phyloP scores from a whole-genome alignment of 371 early-diverging fungal genomes.

The Rhizopus microsporus region DNA sequence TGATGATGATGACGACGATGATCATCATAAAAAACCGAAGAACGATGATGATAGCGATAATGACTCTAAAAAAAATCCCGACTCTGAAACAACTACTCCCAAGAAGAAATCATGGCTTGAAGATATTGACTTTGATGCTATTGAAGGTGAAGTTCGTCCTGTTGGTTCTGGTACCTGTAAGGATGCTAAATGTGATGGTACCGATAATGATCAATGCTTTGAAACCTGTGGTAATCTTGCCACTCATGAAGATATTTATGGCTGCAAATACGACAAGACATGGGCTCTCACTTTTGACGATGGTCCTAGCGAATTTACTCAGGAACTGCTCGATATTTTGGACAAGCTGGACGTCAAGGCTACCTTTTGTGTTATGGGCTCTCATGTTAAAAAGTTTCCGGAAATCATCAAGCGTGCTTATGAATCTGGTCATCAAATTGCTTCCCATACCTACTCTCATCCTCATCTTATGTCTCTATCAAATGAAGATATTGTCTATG shows the following conservation, averaged over 20 bases:
- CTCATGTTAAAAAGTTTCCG: constrained; percentile 29
- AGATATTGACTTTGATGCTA: constrained; percentile 46
- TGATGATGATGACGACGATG: constrained; percentile 3
- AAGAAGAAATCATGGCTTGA: constrained; percentile 39
- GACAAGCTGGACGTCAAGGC: constrained; percentile 48
- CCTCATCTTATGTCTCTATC: constrained; percentile 40
- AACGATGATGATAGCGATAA: neutral
- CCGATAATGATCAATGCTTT: constrained; percentile 42
- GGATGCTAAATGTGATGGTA: constrained; percentile 36
- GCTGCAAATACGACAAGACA: constrained; percentile 29
- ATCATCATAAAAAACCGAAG: neutral
- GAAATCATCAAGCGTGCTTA: constrained; percentile 43
- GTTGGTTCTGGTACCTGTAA: constrained; percentile 44
- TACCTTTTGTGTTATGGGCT: constrained; percentile 73
- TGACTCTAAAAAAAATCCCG: neutral
- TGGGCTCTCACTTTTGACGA: constrained; percentile 64
- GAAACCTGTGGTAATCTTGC: constrained; percentile 45
- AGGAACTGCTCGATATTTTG: constrained; percentile 51
- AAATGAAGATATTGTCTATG: constrained; percentile 34
- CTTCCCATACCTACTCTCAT: constrained; percentile 56
- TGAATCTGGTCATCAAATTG: constrained; percentile 53
- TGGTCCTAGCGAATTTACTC: constrained; percentile 54
- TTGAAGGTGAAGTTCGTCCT: constrained; percentile 30
- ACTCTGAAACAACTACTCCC: constrained; percentile 9
- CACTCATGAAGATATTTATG: constrained; percentile 33